Conservation (phyloP, 2,329 filamentous ascomycete genomes). For the Onygenales sp. region DNA sequence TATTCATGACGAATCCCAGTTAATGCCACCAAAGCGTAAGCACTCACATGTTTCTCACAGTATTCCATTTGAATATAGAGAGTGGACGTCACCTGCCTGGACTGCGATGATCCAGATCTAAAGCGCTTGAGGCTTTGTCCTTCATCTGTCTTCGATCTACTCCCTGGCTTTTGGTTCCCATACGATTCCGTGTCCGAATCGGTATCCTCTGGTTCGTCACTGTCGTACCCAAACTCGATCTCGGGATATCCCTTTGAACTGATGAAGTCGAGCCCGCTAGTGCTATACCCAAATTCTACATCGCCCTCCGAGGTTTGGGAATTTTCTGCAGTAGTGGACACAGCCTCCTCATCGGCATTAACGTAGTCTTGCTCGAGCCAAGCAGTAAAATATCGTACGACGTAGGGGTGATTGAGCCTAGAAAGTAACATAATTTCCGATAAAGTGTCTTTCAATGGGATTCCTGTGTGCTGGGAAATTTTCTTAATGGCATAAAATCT, state of each 20-base stretch:
- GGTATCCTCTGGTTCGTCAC: conserved; percentile 26
- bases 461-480: conserved; percentile 71
- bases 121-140: conserved; percentile 30
- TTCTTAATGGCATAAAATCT: conserved; percentile 96
- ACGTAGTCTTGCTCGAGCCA: conserved; percentile 69
- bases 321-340: conserved; percentile 28
- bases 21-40: background rate
- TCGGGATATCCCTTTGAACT: conserved; percentile 71
- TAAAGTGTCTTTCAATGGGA: conserved; percentile 53
- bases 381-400: conserved; percentile 87
- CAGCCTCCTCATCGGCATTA: conserved; percentile 32
- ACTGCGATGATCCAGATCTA: conserved; percentile 40
- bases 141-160: conserved; percentile 10
- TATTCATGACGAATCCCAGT: background rate
- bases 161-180: conserved; percentile 14
- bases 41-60: conserved; percentile 71
- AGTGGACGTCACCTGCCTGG: conserved; percentile 56
- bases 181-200: conserved; percentile 24
- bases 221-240: conserved; percentile 65
- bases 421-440: conserved; percentile 84
- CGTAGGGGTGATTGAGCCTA: conserved; percentile 80
- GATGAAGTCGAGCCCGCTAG: conserved; percentile 83
- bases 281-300: conserved; percentile 60
- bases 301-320: conserved; percentile 18
- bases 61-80: conserved; percentile 99